Evolutionary conservation across 1,139 yeast species (phyloP).

Genomic region (Pichia cactophila): DNA sequence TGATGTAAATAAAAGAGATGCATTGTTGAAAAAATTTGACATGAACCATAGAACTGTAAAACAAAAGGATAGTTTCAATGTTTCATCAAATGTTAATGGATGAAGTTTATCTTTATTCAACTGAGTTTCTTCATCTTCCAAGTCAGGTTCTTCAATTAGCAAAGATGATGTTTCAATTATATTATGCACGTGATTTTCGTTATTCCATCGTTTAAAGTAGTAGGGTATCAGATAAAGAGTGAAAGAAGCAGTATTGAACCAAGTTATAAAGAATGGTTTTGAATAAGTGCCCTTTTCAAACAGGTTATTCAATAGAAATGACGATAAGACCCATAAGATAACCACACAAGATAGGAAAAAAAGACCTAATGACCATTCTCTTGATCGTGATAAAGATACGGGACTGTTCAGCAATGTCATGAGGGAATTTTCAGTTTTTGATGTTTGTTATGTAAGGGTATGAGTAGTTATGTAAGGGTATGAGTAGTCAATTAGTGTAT

Average conservation of each 20-base stretch:
- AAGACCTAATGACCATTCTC: constrained; percentile 71
- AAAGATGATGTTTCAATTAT: background rate
- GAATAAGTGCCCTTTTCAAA: constrained; percentile 64
- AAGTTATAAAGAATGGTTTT: constrained; percentile 92
- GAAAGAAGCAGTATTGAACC: constrained; percentile 82
- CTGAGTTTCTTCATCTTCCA: background rate
- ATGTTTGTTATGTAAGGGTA: too few relatives aligned
- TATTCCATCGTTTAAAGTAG: constrained; percentile 11
- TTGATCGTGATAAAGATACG: constrained; percentile 11
- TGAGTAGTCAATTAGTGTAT: too few relatives aligned
- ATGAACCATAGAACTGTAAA: constrained; percentile 84
- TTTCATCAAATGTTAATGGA: constrained; percentile 36
- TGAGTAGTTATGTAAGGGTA: too few relatives aligned
- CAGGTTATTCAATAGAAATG: constrained; percentile 67
- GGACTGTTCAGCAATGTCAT: background rate
- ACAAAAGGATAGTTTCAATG: constrained; percentile 61
- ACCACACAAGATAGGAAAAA: constrained; percentile 67
- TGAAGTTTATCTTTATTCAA: constrained; percentile 2
- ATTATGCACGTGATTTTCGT: background rate
- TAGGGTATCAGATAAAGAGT: constrained; percentile 69
- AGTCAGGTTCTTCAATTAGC: background rate
- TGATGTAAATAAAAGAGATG: constrained; percentile 78
- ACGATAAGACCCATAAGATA: constrained; percentile 80
- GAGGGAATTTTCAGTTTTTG: too few relatives aligned
- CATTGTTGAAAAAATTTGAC: constrained; percentile 83